Percentiles rank a stretch among this genome's conserved stretches.
Conservation (phyloP, 1,139 yeast species). For the Pichia sp. region DNA sequence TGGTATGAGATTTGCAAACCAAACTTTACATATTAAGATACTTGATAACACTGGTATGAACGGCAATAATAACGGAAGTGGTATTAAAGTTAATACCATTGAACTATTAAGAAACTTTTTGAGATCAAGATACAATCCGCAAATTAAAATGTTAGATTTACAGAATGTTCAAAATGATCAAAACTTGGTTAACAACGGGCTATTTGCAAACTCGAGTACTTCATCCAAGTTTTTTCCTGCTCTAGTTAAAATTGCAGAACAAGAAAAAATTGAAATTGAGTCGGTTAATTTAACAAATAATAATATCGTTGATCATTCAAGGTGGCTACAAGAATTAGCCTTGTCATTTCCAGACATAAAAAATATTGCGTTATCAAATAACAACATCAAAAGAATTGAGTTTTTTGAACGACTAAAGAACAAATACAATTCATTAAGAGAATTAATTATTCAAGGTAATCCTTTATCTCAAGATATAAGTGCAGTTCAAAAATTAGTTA, state of each 20-base stretch:
- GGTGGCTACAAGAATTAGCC: slow-evolving; percentile 56
- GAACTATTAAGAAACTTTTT: slow-evolving; percentile 58
- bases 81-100: slow-evolving; percentile 42
- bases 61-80: slow-evolving; percentile 6
- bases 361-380: slow-evolving; percentile 75
- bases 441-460: slow-evolving; percentile 68
- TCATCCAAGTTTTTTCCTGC: slow-evolving; percentile 86
- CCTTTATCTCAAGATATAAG: slow-evolving; percentile 44
- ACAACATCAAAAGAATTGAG: slow-evolving; percentile 52
- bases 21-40: slow-evolving; percentile 49
- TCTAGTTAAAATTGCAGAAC: slow-evolving; percentile 70
- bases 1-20: slow-evolving; percentile 81
- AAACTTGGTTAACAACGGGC: slow-evolving; percentile 52
- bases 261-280: slow-evolving; percentile 50
- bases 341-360: slow-evolving; percentile 66
- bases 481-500: slow-evolving; percentile 51
- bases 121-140: slow-evolving; percentile 58
- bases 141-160: slow-evolving; percentile 61
- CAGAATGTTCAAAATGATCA: slow-evolving; percentile 65
- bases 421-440: slow-evolving; percentile 67
- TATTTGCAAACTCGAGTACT: slow-evolving; percentile 51
- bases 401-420: slow-evolving; percentile 71
- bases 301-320: slow-evolving; percentile 54
- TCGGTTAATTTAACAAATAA: slow-evolving; percentile 75
- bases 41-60: slow-evolving; percentile 26